Percentiles rank a stretch among this genome's conserved stretches.
Conservation (phyloP, 108 stramenopile species). For the Cyclotella kingstonii region DNA sequence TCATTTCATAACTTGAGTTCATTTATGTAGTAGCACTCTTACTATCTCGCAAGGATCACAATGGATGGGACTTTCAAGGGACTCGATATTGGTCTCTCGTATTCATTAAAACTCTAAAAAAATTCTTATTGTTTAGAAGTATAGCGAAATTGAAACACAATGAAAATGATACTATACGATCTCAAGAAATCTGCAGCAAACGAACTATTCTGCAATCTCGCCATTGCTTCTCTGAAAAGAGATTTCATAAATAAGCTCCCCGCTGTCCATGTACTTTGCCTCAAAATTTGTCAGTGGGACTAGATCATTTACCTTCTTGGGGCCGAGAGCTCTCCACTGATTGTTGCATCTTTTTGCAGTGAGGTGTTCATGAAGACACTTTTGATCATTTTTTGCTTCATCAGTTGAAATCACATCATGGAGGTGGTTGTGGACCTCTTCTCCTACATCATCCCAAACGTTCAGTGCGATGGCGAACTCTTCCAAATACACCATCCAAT, state of each 20-base stretch:
- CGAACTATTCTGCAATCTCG: too few relatives aligned
- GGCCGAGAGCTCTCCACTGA: slow-evolving; percentile 12
- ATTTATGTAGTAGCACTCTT: too few relatives aligned
- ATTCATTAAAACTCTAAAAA: too few relatives aligned
- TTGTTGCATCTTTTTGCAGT: not conserved
- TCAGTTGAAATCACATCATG: not conserved
- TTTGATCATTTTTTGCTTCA: not conserved
- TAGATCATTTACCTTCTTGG: slow-evolving; percentile 3
- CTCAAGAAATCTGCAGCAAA: too few relatives aligned
- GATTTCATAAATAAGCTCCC: slow-evolving; percentile 39
- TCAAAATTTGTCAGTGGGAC: slow-evolving; percentile 45
- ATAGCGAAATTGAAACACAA: too few relatives aligned
- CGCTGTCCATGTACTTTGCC: slow-evolving; percentile 35
- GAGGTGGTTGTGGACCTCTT: not conserved
- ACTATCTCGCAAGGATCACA: too few relatives aligned
- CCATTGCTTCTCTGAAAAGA: too few relatives aligned
- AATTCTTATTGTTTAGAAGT: too few relatives aligned
- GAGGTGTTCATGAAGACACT: not conserved
- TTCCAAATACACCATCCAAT: slow-evolving; percentile 76
- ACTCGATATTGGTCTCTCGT: too few relatives aligned
- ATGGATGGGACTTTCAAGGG: too few relatives aligned
- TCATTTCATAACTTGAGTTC: too few relatives aligned
- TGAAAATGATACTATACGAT: too few relatives aligned
- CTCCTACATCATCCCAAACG: slow-evolving; percentile 16
- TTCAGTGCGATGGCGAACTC: slow-evolving; percentile 57